Conservation (phyloP, 768 basidiomycete species). For the Lyophyllum semitale region DNA sequence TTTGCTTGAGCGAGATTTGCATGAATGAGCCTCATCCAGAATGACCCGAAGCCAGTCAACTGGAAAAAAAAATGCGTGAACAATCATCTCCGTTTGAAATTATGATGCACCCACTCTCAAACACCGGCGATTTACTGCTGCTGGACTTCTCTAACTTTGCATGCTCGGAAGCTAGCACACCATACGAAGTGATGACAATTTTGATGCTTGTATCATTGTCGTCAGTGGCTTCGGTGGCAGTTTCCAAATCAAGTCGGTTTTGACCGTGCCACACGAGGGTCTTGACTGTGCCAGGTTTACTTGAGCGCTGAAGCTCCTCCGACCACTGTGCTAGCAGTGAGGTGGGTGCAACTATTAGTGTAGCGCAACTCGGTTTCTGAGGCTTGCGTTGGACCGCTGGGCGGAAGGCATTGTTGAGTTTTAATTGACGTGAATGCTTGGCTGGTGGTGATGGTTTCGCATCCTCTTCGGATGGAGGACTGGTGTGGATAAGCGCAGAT, state of each 20-base stretch:
- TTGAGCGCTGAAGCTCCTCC: constrained; percentile 87
- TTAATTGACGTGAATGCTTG: constrained; percentile 60
- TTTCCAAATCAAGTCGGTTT: constrained; percentile 74
- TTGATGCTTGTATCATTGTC: constrained; percentile 55
- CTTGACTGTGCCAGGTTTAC: constrained; percentile 65
- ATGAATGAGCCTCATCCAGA: constrained; percentile 93
- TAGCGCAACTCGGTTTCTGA: constrained; percentile 52
- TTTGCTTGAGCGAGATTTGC: constrained; percentile 87
- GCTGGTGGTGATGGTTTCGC: constrained; percentile 25
- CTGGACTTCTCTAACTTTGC: constrained; percentile 62
- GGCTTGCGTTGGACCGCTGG: constrained; percentile 36
- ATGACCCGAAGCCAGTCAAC: constrained; percentile 83
- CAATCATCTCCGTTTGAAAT: background rate
- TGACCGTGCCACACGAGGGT: constrained; percentile 87
- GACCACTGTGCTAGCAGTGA: constrained; percentile 92
- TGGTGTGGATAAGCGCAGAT: constrained; percentile 85
- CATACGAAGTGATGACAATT: constrained; percentile 92
- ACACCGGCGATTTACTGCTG: constrained; percentile 54
- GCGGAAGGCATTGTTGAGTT: constrained; percentile 65
- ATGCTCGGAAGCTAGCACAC: constrained; percentile 87
- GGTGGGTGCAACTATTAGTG: constrained; percentile 90
- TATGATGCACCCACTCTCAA: constrained; percentile 55
- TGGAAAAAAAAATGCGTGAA: constrained; percentile 27
- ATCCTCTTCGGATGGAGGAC: constrained; percentile 49
- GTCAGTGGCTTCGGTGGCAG: constrained; percentile 54